Percentiles rank a stretch among this genome's conserved stretches.
These are phyloP conservation scores for Aristolochia contorta DNA, from an alignment of 164 flowering plant species.

Conservation along the genomic window DNA sequence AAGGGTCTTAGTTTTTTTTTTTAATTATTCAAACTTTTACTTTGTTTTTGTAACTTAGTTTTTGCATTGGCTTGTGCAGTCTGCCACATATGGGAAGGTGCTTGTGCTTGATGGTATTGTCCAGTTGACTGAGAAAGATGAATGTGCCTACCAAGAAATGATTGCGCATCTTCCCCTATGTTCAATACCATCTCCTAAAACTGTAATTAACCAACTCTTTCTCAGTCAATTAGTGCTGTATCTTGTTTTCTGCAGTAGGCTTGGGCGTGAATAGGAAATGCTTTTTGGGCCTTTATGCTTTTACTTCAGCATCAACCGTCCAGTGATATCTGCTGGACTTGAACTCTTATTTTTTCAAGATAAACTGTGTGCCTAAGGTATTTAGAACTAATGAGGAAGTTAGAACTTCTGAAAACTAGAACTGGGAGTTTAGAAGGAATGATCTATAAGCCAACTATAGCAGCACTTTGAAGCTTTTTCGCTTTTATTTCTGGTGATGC, in stretches of 20 bases:
- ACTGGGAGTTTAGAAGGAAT: no score
- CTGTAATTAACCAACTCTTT: slow-evolving; percentile 23
- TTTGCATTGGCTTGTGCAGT: slow-evolving; percentile 34
- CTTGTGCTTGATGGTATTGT: slow-evolving; percentile 98
- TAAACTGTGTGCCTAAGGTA: no score
- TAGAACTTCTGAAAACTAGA: no score
- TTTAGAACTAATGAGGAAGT: no score
- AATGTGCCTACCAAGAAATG: slow-evolving; percentile 99
- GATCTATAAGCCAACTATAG: no score
- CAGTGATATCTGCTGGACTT: no score
- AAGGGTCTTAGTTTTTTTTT: not conserved
- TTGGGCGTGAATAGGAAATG: not conserved
- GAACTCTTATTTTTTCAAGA: no score
- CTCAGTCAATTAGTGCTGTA: not conserved
- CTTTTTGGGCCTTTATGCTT: not conserved
- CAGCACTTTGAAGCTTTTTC: no score
- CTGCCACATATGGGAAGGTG: slow-evolving; percentile 76
- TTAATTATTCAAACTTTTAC: not conserved
- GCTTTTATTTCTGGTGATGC: no score
- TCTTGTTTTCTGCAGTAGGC: not conserved
- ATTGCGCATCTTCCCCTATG: slow-evolving; percentile 95
- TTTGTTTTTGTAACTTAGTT: slow-evolving; percentile 1
- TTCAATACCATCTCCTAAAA: slow-evolving; percentile 82
- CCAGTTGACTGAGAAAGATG: slow-evolving; percentile 96
- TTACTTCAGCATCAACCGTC: not conserved